Conservation (phyloP, 305 asterid species). For the Plantago coronopus region DNA sequence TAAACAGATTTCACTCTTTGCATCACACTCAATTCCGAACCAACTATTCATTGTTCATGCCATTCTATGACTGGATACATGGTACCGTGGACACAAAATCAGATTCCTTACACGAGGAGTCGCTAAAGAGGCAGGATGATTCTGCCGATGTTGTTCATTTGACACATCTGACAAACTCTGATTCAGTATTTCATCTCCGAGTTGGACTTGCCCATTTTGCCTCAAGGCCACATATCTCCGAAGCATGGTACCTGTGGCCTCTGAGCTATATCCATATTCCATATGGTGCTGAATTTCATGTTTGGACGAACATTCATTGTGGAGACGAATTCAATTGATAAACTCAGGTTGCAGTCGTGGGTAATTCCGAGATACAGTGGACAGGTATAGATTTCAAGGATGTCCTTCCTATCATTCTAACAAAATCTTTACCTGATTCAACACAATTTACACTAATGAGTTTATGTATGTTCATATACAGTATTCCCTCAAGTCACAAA, state of each 20-base stretch:
- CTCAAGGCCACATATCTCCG: constrained; percentile 26
- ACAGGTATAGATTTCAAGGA: constrained; percentile 15
- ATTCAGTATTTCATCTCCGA: constrained; percentile 36
- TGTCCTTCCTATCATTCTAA: background rate
- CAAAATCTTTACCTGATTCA: too few relatives aligned
- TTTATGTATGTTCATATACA: constrained; percentile 2
- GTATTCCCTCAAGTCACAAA: constrained; percentile 34
- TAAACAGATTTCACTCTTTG: constrained; percentile 29
- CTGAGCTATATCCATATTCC: constrained; percentile 27
- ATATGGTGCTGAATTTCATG: constrained; percentile 20
- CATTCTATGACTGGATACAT: constrained; percentile 33
- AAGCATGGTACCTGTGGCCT: constrained; percentile 31
- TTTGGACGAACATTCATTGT: constrained; percentile 19
- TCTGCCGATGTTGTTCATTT: constrained; percentile 30
- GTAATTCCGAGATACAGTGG: constrained; percentile 24
- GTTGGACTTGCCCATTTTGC: constrained; percentile 33
- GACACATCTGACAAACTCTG: constrained; percentile 39
- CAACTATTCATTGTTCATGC: constrained; percentile 19
- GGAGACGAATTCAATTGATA: constrained; percentile 26
- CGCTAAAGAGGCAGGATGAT: constrained; percentile 28
- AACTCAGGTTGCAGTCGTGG: constrained; percentile 29
- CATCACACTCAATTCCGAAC: constrained; percentile 28
- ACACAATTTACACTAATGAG: background rate
- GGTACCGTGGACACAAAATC: constrained; percentile 37
- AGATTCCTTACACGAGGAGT: constrained; percentile 22